These are phyloP conservation scores for Ascochyta lentis DNA, from an alignment of 2,329 filamentous ascomycete genomes.

Conservation along the genomic window DNA sequence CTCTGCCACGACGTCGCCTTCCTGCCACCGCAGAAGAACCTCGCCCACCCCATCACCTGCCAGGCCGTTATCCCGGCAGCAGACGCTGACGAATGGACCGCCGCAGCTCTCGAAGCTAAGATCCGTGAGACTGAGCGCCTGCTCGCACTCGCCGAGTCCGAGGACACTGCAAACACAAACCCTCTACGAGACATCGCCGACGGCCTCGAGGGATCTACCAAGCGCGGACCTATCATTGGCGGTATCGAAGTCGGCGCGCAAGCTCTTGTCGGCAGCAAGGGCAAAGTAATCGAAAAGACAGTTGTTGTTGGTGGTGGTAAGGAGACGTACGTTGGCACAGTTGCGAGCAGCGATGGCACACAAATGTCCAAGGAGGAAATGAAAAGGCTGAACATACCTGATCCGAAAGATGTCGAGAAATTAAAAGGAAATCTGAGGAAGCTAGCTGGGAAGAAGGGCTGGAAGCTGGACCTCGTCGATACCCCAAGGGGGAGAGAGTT, in stretches of 20 bases:
- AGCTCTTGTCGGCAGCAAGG: slow-evolving; percentile 61
- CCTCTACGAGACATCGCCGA: slow-evolving; percentile 44
- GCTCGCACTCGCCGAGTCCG: slow-evolving; percentile 20
- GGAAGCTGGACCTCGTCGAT: slow-evolving; percentile 83
- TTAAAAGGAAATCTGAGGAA: slow-evolving; percentile 72
- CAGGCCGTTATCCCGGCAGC: slow-evolving; percentile 70
- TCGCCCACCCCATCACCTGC: slow-evolving; percentile 79
- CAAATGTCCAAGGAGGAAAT: slow-evolving; percentile 71
- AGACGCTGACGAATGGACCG: slow-evolving; percentile 57
- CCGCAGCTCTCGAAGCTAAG: slow-evolving; percentile 42
- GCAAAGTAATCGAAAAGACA: slow-evolving; percentile 62
- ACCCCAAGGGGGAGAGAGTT: slow-evolving; percentile 70
- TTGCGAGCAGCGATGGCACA: slow-evolving; percentile 66
- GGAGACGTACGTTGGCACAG: slow-evolving; percentile 60
- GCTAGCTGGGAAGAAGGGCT: slow-evolving; percentile 73
- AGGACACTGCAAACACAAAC: slow-evolving; percentile 31
- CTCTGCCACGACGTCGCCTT: slow-evolving; percentile 90
- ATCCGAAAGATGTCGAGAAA: slow-evolving; percentile 70
- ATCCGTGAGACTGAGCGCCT: slow-evolving; percentile 35
- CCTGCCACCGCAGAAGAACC: slow-evolving; percentile 77
- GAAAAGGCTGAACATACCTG: slow-evolving; percentile 67
- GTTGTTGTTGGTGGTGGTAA: slow-evolving; percentile 58
- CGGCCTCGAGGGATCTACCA: slow-evolving; percentile 38
- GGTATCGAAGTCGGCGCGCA: slow-evolving; percentile 66
- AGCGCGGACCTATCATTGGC: slow-evolving; percentile 58